Evolutionary conservation across 495 filamentous ascomycete species (phyloP).

Genomic region (Polyplosphaeria fusca): DNA sequence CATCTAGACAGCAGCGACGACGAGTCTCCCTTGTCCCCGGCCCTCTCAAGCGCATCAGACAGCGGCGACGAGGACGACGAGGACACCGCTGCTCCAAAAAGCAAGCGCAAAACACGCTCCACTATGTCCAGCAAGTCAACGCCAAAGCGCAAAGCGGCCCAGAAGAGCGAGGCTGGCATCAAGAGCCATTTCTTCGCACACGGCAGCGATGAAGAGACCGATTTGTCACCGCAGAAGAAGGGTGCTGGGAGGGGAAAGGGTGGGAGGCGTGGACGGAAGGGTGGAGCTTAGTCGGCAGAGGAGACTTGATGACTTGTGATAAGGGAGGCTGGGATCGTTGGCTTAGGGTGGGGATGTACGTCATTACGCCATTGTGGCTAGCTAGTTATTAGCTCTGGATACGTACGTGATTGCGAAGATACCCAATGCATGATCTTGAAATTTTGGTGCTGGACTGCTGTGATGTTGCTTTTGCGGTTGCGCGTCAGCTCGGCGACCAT

Average conservation of each 20-base stretch:
- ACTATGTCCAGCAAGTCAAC: conserved; percentile 2
- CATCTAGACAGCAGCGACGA: not conserved
- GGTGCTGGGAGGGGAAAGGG: not conserved
- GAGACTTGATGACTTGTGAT: too few relatives aligned
- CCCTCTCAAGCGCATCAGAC: not conserved
- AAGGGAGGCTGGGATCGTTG: too few relatives aligned
- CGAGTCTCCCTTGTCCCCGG: not conserved
- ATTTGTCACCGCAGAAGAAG: conserved; percentile 6
- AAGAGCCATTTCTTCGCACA: conserved; percentile 42
- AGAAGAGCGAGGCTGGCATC: conserved; percentile 33
- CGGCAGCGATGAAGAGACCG: conserved; percentile 34
- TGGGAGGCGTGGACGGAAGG: too few relatives aligned
- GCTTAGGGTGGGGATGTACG: too few relatives aligned
- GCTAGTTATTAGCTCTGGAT: too few relatives aligned
- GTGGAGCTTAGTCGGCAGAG: too few relatives aligned
- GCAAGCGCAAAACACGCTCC: not conserved
- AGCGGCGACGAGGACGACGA: not conserved
- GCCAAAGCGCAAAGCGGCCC: conserved; percentile 35
- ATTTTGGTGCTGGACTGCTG: too few relatives aligned
- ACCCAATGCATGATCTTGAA: too few relatives aligned
- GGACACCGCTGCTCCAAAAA: not conserved
- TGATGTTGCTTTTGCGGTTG: too few relatives aligned
- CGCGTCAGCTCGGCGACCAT: too few relatives aligned
- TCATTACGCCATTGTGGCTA: too few relatives aligned
- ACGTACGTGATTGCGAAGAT: too few relatives aligned